Base-by-base conservation (phyloP, 257 asterid genomes). In the Gynochthodes officinalis region DNA sequence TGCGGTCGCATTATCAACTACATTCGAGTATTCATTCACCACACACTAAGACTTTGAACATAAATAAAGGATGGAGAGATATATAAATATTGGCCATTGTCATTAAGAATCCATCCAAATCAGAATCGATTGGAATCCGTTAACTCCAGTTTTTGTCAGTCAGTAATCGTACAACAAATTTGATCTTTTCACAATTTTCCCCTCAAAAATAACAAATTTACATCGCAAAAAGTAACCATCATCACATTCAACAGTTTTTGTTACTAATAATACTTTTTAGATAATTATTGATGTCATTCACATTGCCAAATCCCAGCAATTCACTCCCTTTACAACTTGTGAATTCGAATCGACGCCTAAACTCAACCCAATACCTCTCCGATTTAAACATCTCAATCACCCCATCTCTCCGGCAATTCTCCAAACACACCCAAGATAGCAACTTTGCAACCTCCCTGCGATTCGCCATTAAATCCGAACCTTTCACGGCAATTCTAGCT, bases 361-460 rank as follows among this genome's bases (percentile, higher is more conserved):
- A 81, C 44, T 89, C 87, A 49, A 55, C 79, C 95, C 92, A 91
- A 43, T 86, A 71, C 49, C 72, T 73, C 46, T 81, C 86, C 27
- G 78, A 42, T 30, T 79, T 77, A 75, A 80, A 76, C 77, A 81
- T 54, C 65, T 80, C 84, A 72, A 64, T 72, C 70, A 73, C 69
- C 80, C 70, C 78, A 33, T 11, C 71, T 5, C 73, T 66, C 75
- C 69, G 81, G 48, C 52, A 61, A 7, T 27, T 33, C 49, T 76
- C 75, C 39, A 78, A 79, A 83, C 84, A 85, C 54, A 77, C 86
- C 85, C 85, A 80, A 61, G 91, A 87, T 72, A 92, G 79, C 81
- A 92, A 64, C 74, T 82, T 78, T 64, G 79, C 87, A 43, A 73
- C 86, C 67, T 86, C 91, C 73, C 71, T 82, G 83, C 83, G 25